Base-by-base conservation (phyloP, 2,329 filamentous ascomycete genomes). In the Davidsoniella eucalypti region DNA sequence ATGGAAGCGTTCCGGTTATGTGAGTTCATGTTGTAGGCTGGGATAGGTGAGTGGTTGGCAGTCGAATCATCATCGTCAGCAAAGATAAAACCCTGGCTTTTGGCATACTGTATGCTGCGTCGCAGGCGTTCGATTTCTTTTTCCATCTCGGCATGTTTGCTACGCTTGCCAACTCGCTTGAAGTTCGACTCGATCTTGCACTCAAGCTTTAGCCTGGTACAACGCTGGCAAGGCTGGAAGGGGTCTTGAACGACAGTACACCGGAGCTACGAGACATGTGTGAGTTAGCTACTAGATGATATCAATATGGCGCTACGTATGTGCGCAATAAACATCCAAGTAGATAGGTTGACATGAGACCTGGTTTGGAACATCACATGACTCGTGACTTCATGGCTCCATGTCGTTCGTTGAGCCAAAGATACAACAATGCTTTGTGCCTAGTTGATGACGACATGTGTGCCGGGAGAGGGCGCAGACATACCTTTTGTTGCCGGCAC, bases 171-270 rank as follows among this genome's bases (percentile, higher is more conserved):
- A 16, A 88, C 71, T 57, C 84, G 80, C 71, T 87, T 88, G 67
- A 90, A 90, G 64, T 87, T 87, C 59, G 82, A 84, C 64, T 90
- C 84, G 64, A 92, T 90, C 64, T 86, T 85, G 71, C 85, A 92
- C 54, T 81, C 76, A 54, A 90, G 78, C 64, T 83, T 84, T 60
- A 88, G 75, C 58, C 86, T 84, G 61, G 76, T 76, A 67, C 85
- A 92, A 51, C 85, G 75, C 49, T 80, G 80, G 67, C 85, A 92
- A 58, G 77, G 78, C 58, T 78, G 75, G 63, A 87, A 88, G 16
- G 84, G 84, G 25, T 86, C 83, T 65, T 87, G 83, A 57, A 84
- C 71, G 57, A 90, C 84, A 69, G 90, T 84, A 72, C 85, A 92
- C 60, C 84, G 82, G 55, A 90, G 69, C 84, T 86, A 61, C 17